Evolutionary conservation across 2,329 filamentous ascomycete species (phyloP).

Genomic region (Samsoniella hepiali): DNA sequence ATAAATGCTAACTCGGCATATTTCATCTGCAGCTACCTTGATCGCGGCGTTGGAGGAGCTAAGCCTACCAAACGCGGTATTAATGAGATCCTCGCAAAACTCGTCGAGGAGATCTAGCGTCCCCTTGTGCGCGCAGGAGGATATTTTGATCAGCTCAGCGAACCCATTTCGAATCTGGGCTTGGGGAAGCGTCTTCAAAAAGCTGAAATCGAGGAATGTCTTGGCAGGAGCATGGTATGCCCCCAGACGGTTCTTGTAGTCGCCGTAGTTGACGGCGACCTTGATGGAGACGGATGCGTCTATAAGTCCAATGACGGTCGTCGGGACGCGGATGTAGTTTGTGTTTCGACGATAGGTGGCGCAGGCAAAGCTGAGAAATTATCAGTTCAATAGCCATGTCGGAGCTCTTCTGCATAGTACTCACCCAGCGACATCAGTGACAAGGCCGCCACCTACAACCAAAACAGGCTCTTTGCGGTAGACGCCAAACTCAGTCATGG

Average conservation of each 20-base stretch:
- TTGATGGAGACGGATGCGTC: conserved; percentile 75
- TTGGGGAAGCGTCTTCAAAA: conserved; percentile 63
- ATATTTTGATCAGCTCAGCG: conserved; percentile 74
- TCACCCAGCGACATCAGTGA: conserved; percentile 73
- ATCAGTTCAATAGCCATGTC: conserved; percentile 24
- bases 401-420: conserved; percentile 31
- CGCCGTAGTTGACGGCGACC: conserved; percentile 73
- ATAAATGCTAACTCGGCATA: conserved; percentile 66
- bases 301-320: conserved; percentile 71
- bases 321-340: conserved; percentile 71
- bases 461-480: conserved; percentile 66
- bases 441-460: conserved; percentile 64
- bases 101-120: conserved; percentile 67
- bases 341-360: conserved; percentile 69
- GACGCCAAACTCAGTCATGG: conserved; percentile 71
- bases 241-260: conserved; percentile 71
- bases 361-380: conserved; percentile 57
- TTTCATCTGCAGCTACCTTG: conserved; percentile 59
- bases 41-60: conserved; percentile 55
- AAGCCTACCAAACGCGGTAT: conserved; percentile 60
- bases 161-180: conserved; percentile 72
- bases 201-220: conserved; percentile 71
- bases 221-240: conserved; percentile 70
- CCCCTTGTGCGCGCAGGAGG: conserved; percentile 62
- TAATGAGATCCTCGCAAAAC: conserved; percentile 66